Base-by-base conservation (phyloP, 73 alveolate species). In the Paramecium pentaurelia region DNA sequence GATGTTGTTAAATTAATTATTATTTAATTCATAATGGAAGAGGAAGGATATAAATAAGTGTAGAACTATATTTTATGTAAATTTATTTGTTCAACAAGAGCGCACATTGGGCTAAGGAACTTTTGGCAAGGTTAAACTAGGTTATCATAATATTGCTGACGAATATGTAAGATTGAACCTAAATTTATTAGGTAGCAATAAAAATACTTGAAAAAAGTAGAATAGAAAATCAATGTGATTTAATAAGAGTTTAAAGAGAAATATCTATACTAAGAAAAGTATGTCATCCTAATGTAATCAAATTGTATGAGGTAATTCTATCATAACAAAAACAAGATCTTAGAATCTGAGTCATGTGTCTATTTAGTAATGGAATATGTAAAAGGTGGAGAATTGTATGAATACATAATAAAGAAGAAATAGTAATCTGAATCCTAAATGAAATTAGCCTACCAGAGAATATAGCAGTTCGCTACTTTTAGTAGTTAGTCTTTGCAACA, bases 351-450 rank as follows among this genome's bases (percentile, higher is more conserved):
- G 64, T 77, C 90, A 60, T 88, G 92, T 84, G 58, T 96, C 60
- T 96, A 95, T 88, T 88, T 96, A 6, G 93, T 97, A 42, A 97
- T 92, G 93, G 98, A 96, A 92, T 96, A 95, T 84, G 98, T 96
- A 37, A 93, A 94, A 45, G 98, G 98, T 38, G 98, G 97, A 37
- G 99, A 96, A 86, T 90, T 96, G 64, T 93, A 96, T 87, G 98
- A 96, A 73, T 96, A 96, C 94, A 96, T 87, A 25, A 73, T 87
- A 1, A 87, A 87, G 86, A 87, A 87, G 49, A 75, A 75, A 22
- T 37, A 34, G 70, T 54, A 54, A 54, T 54, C 70, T 54, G 70
- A 54, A 54, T 54, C 28, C 70, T 54, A 54, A 54, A 54, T 54
- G 70, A 54, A 49, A 54, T 54, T 54, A 54, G 70, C 42, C 60